Evolutionary conservation across 1,284 basidiomycete species (phyloP), one percentile per base, ranked within the genome.

Genomic region (Ustilago bromivora): DNA sequence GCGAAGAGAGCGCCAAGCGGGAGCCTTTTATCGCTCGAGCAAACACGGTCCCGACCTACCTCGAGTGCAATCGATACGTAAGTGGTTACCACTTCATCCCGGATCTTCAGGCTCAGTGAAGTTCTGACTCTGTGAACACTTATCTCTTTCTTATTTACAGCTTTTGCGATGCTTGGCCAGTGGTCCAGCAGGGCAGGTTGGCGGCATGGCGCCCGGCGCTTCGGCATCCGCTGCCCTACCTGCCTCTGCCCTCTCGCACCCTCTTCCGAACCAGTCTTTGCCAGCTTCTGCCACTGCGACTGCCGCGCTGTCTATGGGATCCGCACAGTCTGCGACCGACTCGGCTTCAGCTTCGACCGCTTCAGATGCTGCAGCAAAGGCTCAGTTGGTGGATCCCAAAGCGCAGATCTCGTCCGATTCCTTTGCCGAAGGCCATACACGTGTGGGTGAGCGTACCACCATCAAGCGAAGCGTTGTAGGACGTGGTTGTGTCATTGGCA

Each of bases 391-490:
- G 62, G 92, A 95, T 83, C 88, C 91, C 11, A 92, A 92, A 78
- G 92, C 93, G 1, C 93, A 93, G 79, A 93, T 98, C 78, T 95
- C 94, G 1, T 88, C 90, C 3, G 96, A 98, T 86, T 93, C 92
- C 12, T 90, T 94, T 66, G 88, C 98, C 13, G 94, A 93, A 8
- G 90, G 91, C 55, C 93, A 92, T 4, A 93, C 93, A 11, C 91
- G 91, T 58, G 89, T 99, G 7, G 92, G 92, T 7, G 96, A 98
- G 84, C 91, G 92, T 52, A 91, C 93, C 19, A 92, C 89, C 38
- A 92, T 99, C 86, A 98, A 97, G 87, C 92, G 92, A 77, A 93
- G 92, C 9, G 90, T 96, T 28, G 90, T 98, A 31, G 96, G 96
- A 6, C 90, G 92, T 70, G 94, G 96, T 82, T 96, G 94, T 81